Conservation (phyloP, 2,329 filamentous ascomycete species). For the Verticillium dahliae region DNA sequence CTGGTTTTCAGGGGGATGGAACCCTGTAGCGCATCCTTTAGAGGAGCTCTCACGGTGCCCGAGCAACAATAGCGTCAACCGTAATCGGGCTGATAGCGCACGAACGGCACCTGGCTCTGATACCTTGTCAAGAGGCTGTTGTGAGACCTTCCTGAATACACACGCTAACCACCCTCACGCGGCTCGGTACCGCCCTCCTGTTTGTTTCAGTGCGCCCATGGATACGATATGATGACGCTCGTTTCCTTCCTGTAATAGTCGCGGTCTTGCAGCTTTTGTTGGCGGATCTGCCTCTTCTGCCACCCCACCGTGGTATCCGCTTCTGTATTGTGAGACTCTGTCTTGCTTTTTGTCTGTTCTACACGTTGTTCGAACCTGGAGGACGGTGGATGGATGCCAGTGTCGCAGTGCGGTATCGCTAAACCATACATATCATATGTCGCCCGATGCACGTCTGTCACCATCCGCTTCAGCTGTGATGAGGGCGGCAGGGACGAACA, state of each 20-base stretch:
- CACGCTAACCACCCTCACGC: not conserved
- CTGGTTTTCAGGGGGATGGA: not conserved
- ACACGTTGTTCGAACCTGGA: not conserved
- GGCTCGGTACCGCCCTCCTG: not conserved
- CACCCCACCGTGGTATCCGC: not conserved
- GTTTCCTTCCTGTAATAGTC: not conserved
- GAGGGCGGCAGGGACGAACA: not conserved
- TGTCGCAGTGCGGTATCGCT: not conserved
- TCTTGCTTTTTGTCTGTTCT: not conserved
- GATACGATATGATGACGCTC: not conserved
- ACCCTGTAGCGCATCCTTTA: not conserved
- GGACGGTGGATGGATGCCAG: not conserved
- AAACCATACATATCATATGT: not conserved
- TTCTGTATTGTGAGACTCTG: not conserved
- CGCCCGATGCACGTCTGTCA: not conserved
- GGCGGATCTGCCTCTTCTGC: not conserved
- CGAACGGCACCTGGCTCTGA: not conserved
- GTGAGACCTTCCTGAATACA: not conserved
- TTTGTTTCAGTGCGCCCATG: not conserved
- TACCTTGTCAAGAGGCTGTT: not conserved
- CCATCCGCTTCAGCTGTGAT: not conserved
- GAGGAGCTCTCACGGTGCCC: not conserved
- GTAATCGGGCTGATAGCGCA: not conserved
- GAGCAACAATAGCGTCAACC: not conserved
- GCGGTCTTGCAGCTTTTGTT: not conserved